Evolutionary conservation across 2,329 filamentous ascomycete species (phyloP), one percentile per base, ranked within the genome.

Genomic region (Juglanconis juglandina): DNA sequence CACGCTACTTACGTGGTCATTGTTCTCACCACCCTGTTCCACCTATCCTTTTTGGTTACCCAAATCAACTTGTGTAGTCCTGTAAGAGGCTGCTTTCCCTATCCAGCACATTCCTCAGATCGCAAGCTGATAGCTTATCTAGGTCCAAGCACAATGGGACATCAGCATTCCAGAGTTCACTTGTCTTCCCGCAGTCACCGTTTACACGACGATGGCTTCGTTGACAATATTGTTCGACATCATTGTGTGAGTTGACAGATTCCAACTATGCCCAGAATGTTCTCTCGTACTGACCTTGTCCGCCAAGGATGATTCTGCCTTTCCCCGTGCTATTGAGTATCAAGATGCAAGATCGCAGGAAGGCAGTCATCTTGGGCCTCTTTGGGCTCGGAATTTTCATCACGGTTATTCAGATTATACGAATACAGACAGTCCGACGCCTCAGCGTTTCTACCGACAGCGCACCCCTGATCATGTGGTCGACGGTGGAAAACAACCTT

Each of bases 301-400:
- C 42, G 13, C 8, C 35, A 53, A 78, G 75, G 10, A 74, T 79
- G 66, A 48, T 74, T 11, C 69, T 77, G 1, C 77, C 77, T 1
- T 75, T 79, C 56, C 75, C 76, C 2, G 68, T 77, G 39, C 69
- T 79, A 5, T 14, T 42, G 39, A 14, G n/a, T 42, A 56, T 75
- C 37, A 68, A 68, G 14, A 69, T 72, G 1, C 71, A 72, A 48
- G 65, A 58, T 0, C 72, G 73, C 30, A 76, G 76, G 53, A 79
- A 81, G 67, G 50, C 74, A 2, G 72, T 78, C 3, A 69, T 81
- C 0, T 69, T 75, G 0, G 69, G 68, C 5, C 69, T 81, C 34
- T 82, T 82, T 65, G 72, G 73, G 2, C 72, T 83, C 30, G 81
- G 80, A 13, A 69, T 78, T 56, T 81, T 83, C 69, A 75, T 82